A percentile compares a stretch with the other conserved stretches of the same genome.
phyloP scores from a whole-genome alignment of 2,329 filamentous ascomycete species.

The Talaromyces sp. region DNA sequence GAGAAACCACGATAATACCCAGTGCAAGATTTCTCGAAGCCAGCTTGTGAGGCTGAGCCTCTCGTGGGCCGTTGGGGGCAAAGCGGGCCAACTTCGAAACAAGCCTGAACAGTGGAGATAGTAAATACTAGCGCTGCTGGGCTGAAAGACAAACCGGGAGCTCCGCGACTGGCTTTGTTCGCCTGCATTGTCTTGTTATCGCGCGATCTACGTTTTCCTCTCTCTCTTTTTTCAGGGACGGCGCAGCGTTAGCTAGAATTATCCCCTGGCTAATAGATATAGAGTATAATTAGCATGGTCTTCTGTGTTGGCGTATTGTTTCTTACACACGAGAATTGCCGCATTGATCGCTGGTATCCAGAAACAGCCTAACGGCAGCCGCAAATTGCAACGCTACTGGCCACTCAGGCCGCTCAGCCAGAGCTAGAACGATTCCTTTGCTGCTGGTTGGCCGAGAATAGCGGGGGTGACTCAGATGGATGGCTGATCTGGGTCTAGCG shows the following conservation, averaged over 20 bases:
- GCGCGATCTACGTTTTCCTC: too few relatives aligned
- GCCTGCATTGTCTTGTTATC: not conserved
- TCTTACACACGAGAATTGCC: not conserved
- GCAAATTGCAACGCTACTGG: not conserved
- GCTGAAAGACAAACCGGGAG: not conserved
- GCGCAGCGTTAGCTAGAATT: too few relatives aligned
- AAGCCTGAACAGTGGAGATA: not conserved
- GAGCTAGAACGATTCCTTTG: not conserved
- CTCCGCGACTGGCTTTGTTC: not conserved
- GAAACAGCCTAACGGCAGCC: not conserved
- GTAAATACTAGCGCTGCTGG: not conserved
- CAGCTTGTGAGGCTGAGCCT: not conserved
- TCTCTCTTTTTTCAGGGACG: too few relatives aligned
- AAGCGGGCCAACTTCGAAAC: not conserved
- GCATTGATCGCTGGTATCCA: not conserved
- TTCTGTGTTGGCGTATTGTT: too few relatives aligned
- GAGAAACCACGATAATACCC: not conserved
- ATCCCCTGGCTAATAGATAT: not conserved
- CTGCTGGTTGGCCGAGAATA: not conserved
- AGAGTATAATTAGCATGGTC: too few relatives aligned
- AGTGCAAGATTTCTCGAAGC: not conserved
- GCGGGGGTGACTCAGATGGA: not conserved
- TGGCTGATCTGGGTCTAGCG: not conserved
- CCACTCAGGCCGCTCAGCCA: not conserved
- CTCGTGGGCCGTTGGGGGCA: not conserved